Percentiles rank a stretch among this genome's conserved stretches.
These are phyloP conservation scores for Pseudonitzschia multistriata DNA, from an alignment of 108 stramenopile species.

Conservation along the genomic window DNA sequence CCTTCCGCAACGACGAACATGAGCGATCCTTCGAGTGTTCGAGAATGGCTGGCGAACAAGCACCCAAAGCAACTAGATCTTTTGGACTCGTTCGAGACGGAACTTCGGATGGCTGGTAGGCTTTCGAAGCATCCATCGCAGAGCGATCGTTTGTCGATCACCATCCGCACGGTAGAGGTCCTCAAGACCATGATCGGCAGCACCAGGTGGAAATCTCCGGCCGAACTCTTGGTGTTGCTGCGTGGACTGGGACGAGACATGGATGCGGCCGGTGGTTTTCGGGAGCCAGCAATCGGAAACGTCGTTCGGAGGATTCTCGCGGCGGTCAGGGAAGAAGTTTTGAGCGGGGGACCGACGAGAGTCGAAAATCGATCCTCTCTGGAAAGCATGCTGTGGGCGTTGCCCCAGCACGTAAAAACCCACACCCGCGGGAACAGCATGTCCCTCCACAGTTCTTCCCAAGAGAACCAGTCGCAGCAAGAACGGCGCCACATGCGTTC, in stretches of 20 bases:
- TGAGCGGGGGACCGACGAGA: conserved; percentile 27
- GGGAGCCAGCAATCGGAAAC: conserved; percentile 84
- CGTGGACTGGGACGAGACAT: conserved; percentile 73
- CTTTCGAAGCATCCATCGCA: conserved; percentile 25
- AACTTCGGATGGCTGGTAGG: conserved; percentile 71
- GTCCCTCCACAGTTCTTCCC: not conserved
- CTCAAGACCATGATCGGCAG: conserved; percentile 72
- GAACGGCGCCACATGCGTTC: conserved; percentile 21
- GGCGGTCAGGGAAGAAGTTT: conserved; percentile 76
- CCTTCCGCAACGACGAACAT: not conserved
- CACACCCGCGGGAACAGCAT: conserved; percentile 1
- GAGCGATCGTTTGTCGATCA: conserved; percentile 56
- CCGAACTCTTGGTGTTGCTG: conserved; percentile 65
- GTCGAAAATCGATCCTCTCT: conserved; percentile 55
- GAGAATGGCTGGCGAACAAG: conserved; percentile 16
- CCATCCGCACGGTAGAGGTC: conserved; percentile 72
- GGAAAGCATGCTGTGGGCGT: conserved; percentile 84
- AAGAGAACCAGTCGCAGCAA: not conserved
- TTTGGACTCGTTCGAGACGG: conserved; percentile 72
- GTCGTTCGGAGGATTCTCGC: conserved; percentile 79
- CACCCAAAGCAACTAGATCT: conserved; percentile 33
- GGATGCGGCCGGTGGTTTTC: conserved; percentile 73
- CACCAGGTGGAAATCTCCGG: conserved; percentile 80
- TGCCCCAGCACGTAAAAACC: conserved; percentile 66
- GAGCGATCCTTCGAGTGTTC: conserved; percentile 14